Conservation (phyloP, 202 grass and related monocot species). For the Bolboschoenoplectus hybrid region DNA sequence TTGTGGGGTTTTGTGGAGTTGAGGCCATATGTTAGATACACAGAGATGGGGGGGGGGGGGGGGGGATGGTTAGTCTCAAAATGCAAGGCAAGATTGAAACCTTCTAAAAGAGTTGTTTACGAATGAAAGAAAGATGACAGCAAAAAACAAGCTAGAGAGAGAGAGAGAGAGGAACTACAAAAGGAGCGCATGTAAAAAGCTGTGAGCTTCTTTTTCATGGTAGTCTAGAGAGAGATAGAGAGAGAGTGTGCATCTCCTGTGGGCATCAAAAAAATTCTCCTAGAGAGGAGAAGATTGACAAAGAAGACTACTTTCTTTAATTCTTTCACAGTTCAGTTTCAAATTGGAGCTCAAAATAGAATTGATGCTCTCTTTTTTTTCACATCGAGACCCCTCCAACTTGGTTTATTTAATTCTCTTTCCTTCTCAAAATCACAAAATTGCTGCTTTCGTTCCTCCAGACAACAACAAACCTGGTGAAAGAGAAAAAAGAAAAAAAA, state of each 20-base stretch:
- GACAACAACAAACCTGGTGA: neutral
- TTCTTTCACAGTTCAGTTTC: neutral
- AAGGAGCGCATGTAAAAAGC: conserved; percentile 26
- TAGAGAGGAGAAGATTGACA: conserved; percentile 30
- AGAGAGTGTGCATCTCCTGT: neutral
- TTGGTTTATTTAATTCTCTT: neutral
- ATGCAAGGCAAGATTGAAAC: conserved; percentile 35
- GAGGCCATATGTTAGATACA: conserved; percentile 13
- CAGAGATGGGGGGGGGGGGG: neutral
- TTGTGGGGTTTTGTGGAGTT: conserved; percentile 57
- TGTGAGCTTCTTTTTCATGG: conserved; percentile 35
- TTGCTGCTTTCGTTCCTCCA: conserved; percentile 15
- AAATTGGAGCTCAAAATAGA: conserved; percentile 36
- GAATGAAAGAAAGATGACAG: conserved; percentile 30
- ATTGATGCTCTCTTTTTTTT: conserved; percentile 8
- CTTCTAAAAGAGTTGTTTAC: conserved; percentile 29
- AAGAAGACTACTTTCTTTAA: conserved; percentile 17
- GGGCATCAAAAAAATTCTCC: conserved; percentile 28
- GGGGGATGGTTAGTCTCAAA: conserved; percentile 1
- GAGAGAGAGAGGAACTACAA: neutral
- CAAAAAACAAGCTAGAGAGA: conserved; percentile 20
- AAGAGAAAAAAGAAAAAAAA: neutral
- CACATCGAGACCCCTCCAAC: neutral
- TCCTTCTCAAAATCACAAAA: conserved; percentile 11
- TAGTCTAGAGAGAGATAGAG: conserved; percentile 2